A percentile compares a stretch with the other conserved stretches of the same genome.
These are phyloP conservation scores for Septoria petroselini DNA, from an alignment of 2,329 filamentous ascomycete genomes.

Conservation along the genomic window DNA sequence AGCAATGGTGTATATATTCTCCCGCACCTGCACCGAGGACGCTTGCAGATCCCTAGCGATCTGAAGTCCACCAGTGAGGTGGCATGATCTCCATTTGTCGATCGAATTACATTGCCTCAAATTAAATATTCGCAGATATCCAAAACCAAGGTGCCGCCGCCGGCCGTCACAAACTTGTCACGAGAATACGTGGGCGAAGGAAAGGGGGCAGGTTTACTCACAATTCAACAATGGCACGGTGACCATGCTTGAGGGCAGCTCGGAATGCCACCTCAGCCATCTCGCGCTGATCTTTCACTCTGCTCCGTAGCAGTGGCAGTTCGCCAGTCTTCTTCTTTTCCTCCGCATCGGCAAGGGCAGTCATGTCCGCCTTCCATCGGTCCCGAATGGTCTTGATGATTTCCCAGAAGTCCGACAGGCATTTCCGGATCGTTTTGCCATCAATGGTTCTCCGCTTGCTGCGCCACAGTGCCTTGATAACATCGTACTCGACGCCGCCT, in stretches of 20 bases:
- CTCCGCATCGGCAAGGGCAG: conserved; percentile 57
- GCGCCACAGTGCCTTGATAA: conserved; percentile 60
- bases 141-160: background rate
- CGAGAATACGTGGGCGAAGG: too few relatives aligned
- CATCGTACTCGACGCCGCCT: conserved; percentile 56
- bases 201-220: conserved; percentile 33
- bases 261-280: conserved; percentile 54
- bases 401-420: conserved; percentile 58
- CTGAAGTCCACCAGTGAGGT: too few relatives aligned
- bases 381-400: conserved; percentile 59
- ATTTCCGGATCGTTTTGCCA: conserved; percentile 53
- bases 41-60: too few relatives aligned
- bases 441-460: conserved; percentile 51
- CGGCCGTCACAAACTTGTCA: too few relatives aligned
- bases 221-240: conserved; percentile 47
- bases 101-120: too few relatives aligned
- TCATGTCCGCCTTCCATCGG: conserved; percentile 58
- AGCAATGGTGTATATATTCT: too few relatives aligned
- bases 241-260: conserved; percentile 46
- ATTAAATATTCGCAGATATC: too few relatives aligned
- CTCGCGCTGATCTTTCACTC: conserved; percentile 57
- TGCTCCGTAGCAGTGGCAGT: conserved; percentile 53
- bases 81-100: too few relatives aligned
- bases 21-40: too few relatives aligned
- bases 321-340: conserved; percentile 55